Evolutionary conservation across 306 rosid species (phyloP).

Genomic region (Lathyrus oleraceus): DNA sequence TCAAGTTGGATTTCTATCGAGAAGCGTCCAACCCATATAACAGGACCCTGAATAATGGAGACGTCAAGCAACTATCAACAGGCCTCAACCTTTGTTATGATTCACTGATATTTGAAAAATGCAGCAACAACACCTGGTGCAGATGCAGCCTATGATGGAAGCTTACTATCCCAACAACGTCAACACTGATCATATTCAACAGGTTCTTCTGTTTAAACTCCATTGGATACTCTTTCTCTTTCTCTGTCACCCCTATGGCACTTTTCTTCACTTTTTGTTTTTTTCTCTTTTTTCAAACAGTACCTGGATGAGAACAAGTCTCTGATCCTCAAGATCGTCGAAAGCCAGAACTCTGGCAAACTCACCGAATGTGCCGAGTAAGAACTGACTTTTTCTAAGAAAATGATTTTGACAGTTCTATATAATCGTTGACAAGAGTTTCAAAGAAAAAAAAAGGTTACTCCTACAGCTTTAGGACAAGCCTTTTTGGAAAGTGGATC

Average conservation of each 20-base stretch:
- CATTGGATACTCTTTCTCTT: not conserved
- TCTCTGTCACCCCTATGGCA: not conserved
- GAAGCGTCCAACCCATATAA: too few relatives aligned
- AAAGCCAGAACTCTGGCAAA: conserved; percentile 95
- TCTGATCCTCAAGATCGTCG: conserved; percentile 94
- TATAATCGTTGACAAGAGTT: not conserved
- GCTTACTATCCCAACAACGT: conserved; percentile 93
- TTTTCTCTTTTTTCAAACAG: conserved; percentile 49
- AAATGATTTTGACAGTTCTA: not conserved
- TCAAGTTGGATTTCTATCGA: too few relatives aligned
- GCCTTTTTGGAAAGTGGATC: not conserved
- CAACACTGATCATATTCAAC: conserved; percentile 99
- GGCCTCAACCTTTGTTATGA: not conserved
- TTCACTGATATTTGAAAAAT: not conserved
- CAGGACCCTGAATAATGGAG: too few relatives aligned
- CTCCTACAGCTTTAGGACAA: not conserved
- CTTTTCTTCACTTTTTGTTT: not conserved
- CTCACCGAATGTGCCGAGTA: conserved; percentile 97
- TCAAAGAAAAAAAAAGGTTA: too few relatives aligned
- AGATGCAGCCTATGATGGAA: conserved; percentile 99
- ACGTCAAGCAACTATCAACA: too few relatives aligned
- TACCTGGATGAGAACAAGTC: conserved; percentile 98
- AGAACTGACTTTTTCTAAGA: not conserved
- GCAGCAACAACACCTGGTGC: conserved; percentile 99
- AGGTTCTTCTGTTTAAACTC: conserved; percentile 46